phyloP scores from a whole-genome alignment of 164 flowering plant genomes.

The grape (Vitis vinifera) region DNA sequence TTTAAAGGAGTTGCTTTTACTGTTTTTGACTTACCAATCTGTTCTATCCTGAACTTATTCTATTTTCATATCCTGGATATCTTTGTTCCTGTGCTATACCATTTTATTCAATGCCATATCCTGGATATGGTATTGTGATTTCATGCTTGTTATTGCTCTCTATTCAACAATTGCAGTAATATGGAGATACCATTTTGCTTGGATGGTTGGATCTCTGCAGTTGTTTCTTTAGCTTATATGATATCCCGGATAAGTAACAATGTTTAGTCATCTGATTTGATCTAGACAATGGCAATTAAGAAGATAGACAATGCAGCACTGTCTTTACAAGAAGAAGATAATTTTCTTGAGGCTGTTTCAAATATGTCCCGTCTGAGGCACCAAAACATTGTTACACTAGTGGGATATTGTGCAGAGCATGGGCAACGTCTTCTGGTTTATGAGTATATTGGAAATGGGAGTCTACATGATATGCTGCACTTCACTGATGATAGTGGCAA shows the following conservation, averaged over 20 bases:
- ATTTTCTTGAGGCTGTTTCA: slow-evolving; percentile 88
- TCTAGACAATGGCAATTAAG: slow-evolving; percentile 76
- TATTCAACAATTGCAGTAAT: too few species aligned
- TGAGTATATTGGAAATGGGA: slow-evolving; percentile 74
- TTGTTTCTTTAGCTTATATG: too few species aligned
- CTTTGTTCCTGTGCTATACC: too few species aligned
- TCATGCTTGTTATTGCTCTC: too few species aligned
- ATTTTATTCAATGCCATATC: too few species aligned
- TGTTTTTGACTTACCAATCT: too few species aligned
- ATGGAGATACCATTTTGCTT: too few species aligned
- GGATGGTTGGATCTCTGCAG: too few species aligned
- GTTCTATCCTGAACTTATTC: too few species aligned
- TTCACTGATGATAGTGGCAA: slow-evolving; percentile 74
- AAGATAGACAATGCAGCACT: slow-evolving; percentile 90
- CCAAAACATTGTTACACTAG: slow-evolving; percentile 69
- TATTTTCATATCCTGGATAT: too few species aligned
- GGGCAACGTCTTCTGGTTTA: slow-evolving; percentile 89
- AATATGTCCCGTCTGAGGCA: slow-evolving; percentile 93
- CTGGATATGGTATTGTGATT: too few species aligned
- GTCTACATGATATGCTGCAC: slow-evolving; percentile 88
- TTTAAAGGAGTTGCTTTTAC: too few species aligned
- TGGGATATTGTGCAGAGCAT: slow-evolving; percentile 87
- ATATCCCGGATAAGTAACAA: not conserved
- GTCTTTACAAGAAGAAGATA: slow-evolving; percentile 88
- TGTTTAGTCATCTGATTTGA: not conserved